Conservation (phyloP, 192 early-diverging fungal species). For the Backusella australiensis region DNA sequence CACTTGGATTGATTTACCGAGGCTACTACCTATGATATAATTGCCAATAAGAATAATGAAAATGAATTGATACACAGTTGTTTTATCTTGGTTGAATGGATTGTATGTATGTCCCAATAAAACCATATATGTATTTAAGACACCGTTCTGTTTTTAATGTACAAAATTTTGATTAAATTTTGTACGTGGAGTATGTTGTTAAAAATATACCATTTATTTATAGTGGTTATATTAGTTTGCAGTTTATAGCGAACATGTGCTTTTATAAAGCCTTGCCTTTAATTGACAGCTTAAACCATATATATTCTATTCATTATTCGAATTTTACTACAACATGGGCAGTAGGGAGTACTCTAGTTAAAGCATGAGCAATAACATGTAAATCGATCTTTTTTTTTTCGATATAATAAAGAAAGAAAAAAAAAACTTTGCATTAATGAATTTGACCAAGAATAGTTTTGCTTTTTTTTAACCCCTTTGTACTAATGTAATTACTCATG, state of each 20-base stretch:
- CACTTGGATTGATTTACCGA: not conserved
- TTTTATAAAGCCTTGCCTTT: not conserved
- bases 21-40: not conserved
- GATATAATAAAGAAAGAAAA: not conserved
- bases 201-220: slow-evolving; percentile 2
- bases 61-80: not conserved
- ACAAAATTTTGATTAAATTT: not conserved
- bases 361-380: not conserved
- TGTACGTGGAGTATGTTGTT: not conserved
- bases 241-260: not conserved
- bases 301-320: not conserved
- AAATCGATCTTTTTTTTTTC: not conserved
- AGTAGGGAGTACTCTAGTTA: not conserved
- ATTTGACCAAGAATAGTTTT: not conserved
- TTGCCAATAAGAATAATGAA: not conserved
- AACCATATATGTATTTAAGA: not conserved
- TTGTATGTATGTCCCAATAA: not conserved
- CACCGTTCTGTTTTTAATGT: slow-evolving; percentile 2
- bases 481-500: not conserved
- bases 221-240: not conserved
- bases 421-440: slow-evolving; percentile 4
- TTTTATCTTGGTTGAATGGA: not conserved
- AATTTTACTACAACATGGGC: not conserved
- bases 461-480: not conserved
- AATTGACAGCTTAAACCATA: slow-evolving; percentile 1